Evolutionary conservation across 148 eudicot genomes (phyloP).

Genomic region (Heliamphora exappendiculata): DNA sequence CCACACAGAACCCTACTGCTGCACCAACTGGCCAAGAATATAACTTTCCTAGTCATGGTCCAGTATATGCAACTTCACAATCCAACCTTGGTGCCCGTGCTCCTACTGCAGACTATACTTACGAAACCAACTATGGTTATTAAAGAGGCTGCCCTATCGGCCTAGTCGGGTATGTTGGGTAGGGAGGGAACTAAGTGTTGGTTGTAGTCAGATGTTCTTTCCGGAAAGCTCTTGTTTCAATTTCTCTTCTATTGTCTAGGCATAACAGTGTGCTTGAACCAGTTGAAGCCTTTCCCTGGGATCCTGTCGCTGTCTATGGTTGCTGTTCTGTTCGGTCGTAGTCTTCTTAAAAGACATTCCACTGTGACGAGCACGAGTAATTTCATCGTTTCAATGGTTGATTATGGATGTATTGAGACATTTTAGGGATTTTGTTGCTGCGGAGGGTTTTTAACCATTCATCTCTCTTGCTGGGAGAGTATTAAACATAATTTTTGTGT

Average conservation of each 20-base stretch:
- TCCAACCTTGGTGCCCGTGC: conserved; percentile 18
- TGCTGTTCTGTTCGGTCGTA: neutral
- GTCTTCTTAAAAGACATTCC: too few relatives aligned
- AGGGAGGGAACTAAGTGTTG: neutral
- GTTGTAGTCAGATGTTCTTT: neutral
- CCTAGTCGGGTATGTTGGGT: neutral
- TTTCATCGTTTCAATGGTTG: too few relatives aligned
- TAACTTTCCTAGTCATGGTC: conserved; percentile 26
- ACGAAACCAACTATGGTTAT: conserved; percentile 28
- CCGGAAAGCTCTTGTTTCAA: neutral
- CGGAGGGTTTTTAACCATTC: too few relatives aligned
- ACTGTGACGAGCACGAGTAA: too few relatives aligned
- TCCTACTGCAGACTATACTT: conserved; percentile 31
- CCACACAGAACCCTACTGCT: conserved; percentile 22
- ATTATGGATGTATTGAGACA: too few relatives aligned
- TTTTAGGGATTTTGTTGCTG: too few relatives aligned
- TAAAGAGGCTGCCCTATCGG: conserved; percentile 6
- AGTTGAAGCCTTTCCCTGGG: neutral
- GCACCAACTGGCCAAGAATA: conserved; percentile 30
- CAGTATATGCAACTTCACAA: conserved; percentile 20
- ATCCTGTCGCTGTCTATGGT: neutral
- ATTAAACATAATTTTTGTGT: too few relatives aligned
- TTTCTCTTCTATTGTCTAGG: neutral
- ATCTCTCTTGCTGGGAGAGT: too few relatives aligned
- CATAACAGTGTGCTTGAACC: neutral